Conservation (phyloP, 164 flowering plant genomes). For the Brasenia schreberi region DNA sequence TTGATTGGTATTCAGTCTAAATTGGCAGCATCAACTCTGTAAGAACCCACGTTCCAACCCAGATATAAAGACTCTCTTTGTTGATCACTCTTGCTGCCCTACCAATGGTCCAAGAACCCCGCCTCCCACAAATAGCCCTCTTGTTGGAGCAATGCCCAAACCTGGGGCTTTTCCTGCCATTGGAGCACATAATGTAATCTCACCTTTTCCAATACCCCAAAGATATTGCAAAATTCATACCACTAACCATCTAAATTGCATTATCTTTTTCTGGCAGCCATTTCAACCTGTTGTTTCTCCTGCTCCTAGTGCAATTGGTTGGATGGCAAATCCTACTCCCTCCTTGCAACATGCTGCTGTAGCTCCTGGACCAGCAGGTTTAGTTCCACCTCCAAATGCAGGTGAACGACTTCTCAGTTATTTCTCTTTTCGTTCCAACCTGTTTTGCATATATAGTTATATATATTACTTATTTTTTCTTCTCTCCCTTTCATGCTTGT, state of each 20-base stretch:
- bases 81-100: constrained; percentile 46
- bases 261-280: constrained; percentile 28
- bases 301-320: constrained; percentile 48
- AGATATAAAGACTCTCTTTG: constrained; percentile 57
- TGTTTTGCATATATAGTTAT: background rate
- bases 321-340: constrained; percentile 46
- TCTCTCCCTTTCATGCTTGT: background rate
- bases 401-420: constrained; percentile 9
- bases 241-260: background rate
- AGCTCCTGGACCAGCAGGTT: constrained; percentile 39
- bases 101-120: constrained; percentile 45
- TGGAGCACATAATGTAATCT: constrained; percentile 50
- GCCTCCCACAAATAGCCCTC: constrained; percentile 33
- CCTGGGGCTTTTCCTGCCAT: constrained; percentile 50
- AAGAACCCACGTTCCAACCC: constrained; percentile 62
- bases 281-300: constrained; percentile 58
- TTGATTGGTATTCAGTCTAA: constrained; percentile 31
- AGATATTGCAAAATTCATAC: background rate
- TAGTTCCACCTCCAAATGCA: constrained; percentile 41
- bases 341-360: constrained; percentile 39
- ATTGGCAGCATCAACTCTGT: constrained; percentile 82
- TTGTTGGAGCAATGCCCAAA: constrained; percentile 45
- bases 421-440: background rate
- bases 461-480: background rate
- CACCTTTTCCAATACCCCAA: background rate